Percentiles rank a stretch among this genome's conserved stretches.
Evolutionary conservation across 768 basidiomycete genomes (phyloP).

Genomic region (Podaxis carcinomalis): DNA sequence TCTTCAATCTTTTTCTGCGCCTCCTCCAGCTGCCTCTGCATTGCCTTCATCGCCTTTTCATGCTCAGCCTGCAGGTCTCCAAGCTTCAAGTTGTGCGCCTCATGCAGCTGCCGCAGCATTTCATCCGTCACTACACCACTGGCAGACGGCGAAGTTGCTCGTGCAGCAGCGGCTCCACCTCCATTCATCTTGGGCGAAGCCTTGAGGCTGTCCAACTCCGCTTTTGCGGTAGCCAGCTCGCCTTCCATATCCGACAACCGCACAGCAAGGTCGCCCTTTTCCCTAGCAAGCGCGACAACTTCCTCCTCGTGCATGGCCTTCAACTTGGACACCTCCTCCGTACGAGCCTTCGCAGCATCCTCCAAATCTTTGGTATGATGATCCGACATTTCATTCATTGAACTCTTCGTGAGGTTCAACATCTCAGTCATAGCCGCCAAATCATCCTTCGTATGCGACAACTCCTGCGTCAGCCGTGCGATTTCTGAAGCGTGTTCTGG

Average conservation of each 20-base stretch:
- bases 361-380: conserved; percentile 74
- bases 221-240: conserved; percentile 64
- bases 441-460: conserved; percentile 66
- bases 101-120: conserved; percentile 72
- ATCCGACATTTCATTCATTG: conserved; percentile 63
- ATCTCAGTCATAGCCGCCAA: conserved; percentile 60
- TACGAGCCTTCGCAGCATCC: conserved; percentile 64
- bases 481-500: conserved; percentile 53
- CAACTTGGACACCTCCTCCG: conserved; percentile 65
- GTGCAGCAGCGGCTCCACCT: conserved; percentile 25
- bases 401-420: conserved; percentile 64
- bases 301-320: conserved; percentile 59
- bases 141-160: conserved; percentile 28
- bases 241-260: conserved; percentile 74
- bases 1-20: conserved; percentile 46
- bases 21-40: conserved; percentile 55
- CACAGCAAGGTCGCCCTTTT: conserved; percentile 60
- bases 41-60: conserved; percentile 48
- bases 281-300: conserved; percentile 45
- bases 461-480: conserved; percentile 51
- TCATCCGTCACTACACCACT: conserved; percentile 57
- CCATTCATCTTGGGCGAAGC: conserved; percentile 56
- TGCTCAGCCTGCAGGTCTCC: conserved; percentile 68
- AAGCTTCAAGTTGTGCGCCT: conserved; percentile 81
- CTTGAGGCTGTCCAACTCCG: conserved; percentile 48